Conservation (phyloP, 106 monocot genomes). For the Dioscorea dumetorum region DNA sequence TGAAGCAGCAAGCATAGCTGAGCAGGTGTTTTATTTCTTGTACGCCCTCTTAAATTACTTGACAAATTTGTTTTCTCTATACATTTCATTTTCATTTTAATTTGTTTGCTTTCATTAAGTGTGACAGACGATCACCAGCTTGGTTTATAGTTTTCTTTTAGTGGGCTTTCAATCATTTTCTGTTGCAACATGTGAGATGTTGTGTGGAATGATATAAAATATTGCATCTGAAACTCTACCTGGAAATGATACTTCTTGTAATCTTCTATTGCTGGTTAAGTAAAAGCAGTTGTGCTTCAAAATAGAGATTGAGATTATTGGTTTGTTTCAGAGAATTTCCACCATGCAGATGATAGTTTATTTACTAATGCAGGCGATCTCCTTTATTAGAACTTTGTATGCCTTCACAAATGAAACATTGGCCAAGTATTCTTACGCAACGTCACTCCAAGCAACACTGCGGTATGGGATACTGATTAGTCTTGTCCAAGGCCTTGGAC, state of each 20-base stretch:
- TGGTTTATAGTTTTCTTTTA: too few species aligned
- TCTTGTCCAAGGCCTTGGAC: conserved; percentile 98
- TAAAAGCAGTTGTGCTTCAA: too few species aligned
- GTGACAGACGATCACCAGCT: too few species aligned
- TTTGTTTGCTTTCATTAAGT: too few species aligned
- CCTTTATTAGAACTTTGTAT: conserved; percentile 89
- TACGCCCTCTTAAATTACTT: neutral
- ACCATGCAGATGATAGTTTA: neutral
- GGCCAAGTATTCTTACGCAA: conserved; percentile 98
- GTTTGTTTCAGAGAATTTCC: neutral
- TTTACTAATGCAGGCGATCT: conserved; percentile 58
- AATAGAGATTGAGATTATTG: neutral
- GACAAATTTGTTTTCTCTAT: too few species aligned
- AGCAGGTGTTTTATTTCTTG: conserved; percentile 54
- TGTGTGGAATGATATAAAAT: too few species aligned
- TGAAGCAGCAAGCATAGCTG: conserved; percentile 99
- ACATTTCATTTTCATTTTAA: too few species aligned
- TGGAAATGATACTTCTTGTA: too few species aligned
- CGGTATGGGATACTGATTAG: conserved; percentile 98
- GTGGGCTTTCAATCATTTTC: too few species aligned
- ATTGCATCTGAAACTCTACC: too few species aligned
- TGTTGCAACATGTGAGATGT: too few species aligned
- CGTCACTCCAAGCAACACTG: conserved; percentile 96
- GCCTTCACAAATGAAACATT: conserved; percentile 96
- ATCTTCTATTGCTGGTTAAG: too few species aligned